Base-by-base conservation (phyloP, 2,329 filamentous ascomycete species). In the Xylariaceae sp. region DNA sequence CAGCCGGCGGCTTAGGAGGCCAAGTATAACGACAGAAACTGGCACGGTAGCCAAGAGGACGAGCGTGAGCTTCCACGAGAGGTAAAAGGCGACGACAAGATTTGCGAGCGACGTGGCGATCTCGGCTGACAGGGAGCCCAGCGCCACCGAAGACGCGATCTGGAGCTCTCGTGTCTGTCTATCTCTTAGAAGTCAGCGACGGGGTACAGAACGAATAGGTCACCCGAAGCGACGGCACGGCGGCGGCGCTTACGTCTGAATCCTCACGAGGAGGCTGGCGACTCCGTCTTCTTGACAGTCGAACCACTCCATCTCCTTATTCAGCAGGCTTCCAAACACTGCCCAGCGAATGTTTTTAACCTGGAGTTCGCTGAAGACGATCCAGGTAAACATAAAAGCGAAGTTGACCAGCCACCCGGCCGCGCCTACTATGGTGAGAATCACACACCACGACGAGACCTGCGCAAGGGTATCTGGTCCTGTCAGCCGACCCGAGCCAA, bases 81-180 rank as follows among this genome's bases (percentile, higher is more conserved):
- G 89, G 69, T 85, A 88, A 26, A 97, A 81, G 0, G 92, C 91
- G 1, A 97, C 77, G 0, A 75, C 77, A 1, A 96, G 74, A 7
- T 89, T 89, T 3, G 84, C 83, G 3, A 88, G 29, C 0, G 86
- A 81, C 2, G 88, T 85, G n/a, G 89, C 77, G 0, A 84, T 63
- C 58, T 89, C 86, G 56, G 86, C 82, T 7, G 89, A 67, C 0
- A 89, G 71, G 44, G 88, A 83, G 0, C 92, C 93, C 0, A 97
- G 77, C 0, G 91, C 88, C 62, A 95, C 88, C 0, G 92, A 93
- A 0, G 88, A 87, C 0, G 90, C 89, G 1, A 88, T 77, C 66
- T 96, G 92, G 3, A 98, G 78, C 60, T 97, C 93, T 52, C 88
- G 82, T 7, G 89, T 88, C 70, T 96, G 89, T 21, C 92, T 96